A percentile compares a stretch with the other conserved stretches of the same genome.
phyloP scores from a whole-genome alignment of 352 stramenopile species.

The Peronospora destructor region DNA sequence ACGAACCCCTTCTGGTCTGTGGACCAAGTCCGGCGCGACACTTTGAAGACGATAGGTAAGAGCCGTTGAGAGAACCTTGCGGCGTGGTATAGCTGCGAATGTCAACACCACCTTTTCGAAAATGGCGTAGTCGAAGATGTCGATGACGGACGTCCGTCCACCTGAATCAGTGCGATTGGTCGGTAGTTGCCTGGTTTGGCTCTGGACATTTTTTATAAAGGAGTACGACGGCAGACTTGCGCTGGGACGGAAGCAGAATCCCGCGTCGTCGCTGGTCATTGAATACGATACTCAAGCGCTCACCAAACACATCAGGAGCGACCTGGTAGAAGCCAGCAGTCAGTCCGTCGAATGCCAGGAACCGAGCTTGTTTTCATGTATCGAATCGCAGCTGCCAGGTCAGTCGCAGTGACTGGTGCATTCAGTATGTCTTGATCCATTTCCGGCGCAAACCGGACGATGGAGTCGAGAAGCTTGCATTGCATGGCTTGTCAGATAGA shows the following conservation, averaged over 20 bases:
- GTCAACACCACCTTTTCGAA: too few species aligned
- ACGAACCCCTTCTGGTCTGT: too few species aligned
- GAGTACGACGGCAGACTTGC: too few species aligned
- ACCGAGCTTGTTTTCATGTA: background rate
- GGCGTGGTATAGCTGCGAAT: too few species aligned
- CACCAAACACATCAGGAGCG: background rate
- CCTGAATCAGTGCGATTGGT: constrained; percentile 6
- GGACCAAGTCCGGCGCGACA: background rate
- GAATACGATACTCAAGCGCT: background rate
- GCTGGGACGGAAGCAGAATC: constrained; percentile 1
- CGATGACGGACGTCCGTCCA: too few species aligned
- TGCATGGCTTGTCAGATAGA: background rate
- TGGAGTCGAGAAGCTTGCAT: background rate
- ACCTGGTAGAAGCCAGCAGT: too few species aligned
- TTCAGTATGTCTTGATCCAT: too few species aligned
- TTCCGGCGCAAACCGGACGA: background rate
- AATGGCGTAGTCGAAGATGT: too few species aligned
- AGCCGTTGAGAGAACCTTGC: background rate
- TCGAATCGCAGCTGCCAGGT: background rate
- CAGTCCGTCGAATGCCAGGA: background rate
- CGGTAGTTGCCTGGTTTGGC: constrained; percentile 1
- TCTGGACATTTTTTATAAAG: constrained; percentile 6
- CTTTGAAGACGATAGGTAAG: background rate
- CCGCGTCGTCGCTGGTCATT: background rate
- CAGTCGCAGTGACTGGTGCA: background rate